phyloP scores from a whole-genome alignment of 1,139 yeast species.

The Kodamaea anthophila region DNA sequence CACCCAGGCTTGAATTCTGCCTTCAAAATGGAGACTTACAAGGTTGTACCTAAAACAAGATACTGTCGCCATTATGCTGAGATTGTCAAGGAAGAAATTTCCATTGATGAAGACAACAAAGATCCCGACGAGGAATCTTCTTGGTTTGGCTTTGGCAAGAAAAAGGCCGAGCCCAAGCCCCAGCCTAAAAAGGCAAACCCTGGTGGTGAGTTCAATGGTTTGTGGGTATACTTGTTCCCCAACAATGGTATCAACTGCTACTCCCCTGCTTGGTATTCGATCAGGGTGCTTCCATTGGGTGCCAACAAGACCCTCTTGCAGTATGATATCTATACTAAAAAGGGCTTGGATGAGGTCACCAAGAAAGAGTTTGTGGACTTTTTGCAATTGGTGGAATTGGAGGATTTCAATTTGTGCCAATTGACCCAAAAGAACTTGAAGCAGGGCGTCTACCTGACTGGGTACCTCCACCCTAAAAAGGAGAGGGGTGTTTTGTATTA shows the following conservation, averaged over 20 bases:
- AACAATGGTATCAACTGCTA: slow-evolving; percentile 56
- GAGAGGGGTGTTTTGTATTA: slow-evolving; percentile 55
- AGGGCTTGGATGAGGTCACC: slow-evolving; percentile 44
- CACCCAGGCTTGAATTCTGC: slow-evolving; percentile 56
- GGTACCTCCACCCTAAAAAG: slow-evolving; percentile 52
- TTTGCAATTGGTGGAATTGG: slow-evolving; percentile 53
- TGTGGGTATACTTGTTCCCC: slow-evolving; percentile 58
- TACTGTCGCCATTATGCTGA: slow-evolving; percentile 72
- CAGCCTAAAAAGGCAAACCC: slow-evolving; percentile 32
- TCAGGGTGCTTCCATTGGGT: slow-evolving; percentile 49
- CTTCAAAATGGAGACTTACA: slow-evolving; percentile 58
- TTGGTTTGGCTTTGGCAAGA: slow-evolving; percentile 49
- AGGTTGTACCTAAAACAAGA: slow-evolving; percentile 52
- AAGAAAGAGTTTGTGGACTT: slow-evolving; percentile 59
- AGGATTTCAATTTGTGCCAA: slow-evolving; percentile 54
- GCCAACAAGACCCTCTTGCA: slow-evolving; percentile 52
- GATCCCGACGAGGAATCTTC: slow-evolving; percentile 45
- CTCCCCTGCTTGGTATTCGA: slow-evolving; percentile 62
- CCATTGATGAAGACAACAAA: slow-evolving; percentile 62
- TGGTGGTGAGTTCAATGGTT: slow-evolving; percentile 55
- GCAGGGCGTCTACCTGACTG: slow-evolving; percentile 53
- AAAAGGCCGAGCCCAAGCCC: slow-evolving; percentile 16
- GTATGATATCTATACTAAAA: slow-evolving; percentile 56
- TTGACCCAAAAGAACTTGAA: slow-evolving; percentile 54
- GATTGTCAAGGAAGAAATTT: slow-evolving; percentile 65